Evolutionary conservation across 371 early-diverging fungal genomes (phyloP).

Genomic region (Funneliformis caledonium): DNA sequence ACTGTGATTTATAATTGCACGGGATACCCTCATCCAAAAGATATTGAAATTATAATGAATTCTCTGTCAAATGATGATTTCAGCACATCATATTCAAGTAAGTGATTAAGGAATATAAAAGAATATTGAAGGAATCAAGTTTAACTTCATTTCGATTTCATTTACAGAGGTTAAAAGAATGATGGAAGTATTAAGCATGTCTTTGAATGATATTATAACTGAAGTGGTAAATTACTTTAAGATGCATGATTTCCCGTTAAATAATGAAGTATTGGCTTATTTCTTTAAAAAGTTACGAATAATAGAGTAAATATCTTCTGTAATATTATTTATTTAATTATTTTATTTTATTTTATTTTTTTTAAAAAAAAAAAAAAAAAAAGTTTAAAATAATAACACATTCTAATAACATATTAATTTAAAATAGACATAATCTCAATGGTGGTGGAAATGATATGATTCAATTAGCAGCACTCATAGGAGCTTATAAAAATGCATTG

Average conservation of each 20-base stretch:
- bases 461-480: slow-evolving; percentile 81
- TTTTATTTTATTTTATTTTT: background rate
- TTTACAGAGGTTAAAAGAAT: slow-evolving; percentile 70
- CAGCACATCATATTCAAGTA: slow-evolving; percentile 76
- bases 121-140: background rate
- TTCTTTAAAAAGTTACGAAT: slow-evolving; percentile 83
- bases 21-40: slow-evolving; percentile 88
- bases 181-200: slow-evolving; percentile 83
- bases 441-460: slow-evolving; percentile 83
- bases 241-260: slow-evolving; percentile 62
- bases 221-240: slow-evolving; percentile 70
- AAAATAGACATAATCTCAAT: slow-evolving; percentile 69
- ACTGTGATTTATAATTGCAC: slow-evolving; percentile 87
- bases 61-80: slow-evolving; percentile 84
- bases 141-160: background rate
- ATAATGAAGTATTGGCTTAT: slow-evolving; percentile 63
- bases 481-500: slow-evolving; percentile 75
- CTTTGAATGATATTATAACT: slow-evolving; percentile 85
- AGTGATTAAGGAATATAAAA: slow-evolving; percentile 13
- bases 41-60: slow-evolving; percentile 78
- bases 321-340: background rate
- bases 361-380: background rate
- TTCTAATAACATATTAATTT: slow-evolving; percentile 5
- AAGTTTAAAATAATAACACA: background rate
- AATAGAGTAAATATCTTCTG: slow-evolving; percentile 74